A percentile compares a stretch with the other conserved stretches of the same genome.
Evolutionary conservation across 176 grass and related monocot genomes (phyloP).

Genomic region (Rhipidocladum racemiflorum): DNA sequence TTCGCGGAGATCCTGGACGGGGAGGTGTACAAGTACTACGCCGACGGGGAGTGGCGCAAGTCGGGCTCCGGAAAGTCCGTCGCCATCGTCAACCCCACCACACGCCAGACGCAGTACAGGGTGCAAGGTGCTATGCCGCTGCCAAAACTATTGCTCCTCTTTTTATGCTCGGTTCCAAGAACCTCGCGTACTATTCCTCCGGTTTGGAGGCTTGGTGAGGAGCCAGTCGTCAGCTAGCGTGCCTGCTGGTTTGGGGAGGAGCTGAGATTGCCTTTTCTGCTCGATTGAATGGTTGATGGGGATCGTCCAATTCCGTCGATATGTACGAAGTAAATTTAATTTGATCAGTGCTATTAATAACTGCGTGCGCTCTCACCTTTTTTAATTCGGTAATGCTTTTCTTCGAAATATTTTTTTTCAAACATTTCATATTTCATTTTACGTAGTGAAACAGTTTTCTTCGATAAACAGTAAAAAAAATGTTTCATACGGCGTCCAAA

Average conservation of each 20-base stretch:
- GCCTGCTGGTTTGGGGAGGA: neutral
- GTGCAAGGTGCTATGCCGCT: constrained; percentile 65
- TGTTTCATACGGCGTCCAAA: too few relatives aligned
- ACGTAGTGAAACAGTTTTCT: too few relatives aligned
- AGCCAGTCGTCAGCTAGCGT: neutral
- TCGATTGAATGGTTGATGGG: neutral
- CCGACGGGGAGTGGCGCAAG: constrained; percentile 76
- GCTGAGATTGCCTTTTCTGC: neutral
- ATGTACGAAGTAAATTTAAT: constrained; percentile 15
- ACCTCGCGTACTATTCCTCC: neutral
- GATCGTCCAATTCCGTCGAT: constrained; percentile 19
- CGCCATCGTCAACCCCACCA: constrained; percentile 93
- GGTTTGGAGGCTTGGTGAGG: neutral
- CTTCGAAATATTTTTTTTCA: too few relatives aligned
- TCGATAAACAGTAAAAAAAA: too few relatives aligned
- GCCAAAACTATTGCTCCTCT: neutral
- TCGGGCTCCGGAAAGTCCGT: constrained; percentile 85
- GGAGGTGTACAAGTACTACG: constrained; percentile 88
- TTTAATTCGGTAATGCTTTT: too few relatives aligned
- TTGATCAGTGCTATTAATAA: constrained; percentile 24
- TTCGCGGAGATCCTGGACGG: constrained; percentile 76
- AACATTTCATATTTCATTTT: too few relatives aligned
- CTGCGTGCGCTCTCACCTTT: constrained; percentile 4
- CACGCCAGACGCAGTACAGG: constrained; percentile 69
- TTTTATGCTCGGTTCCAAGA: constrained; percentile 1